Evolutionary conservation across 208 protist species (phyloP).

Genomic region (Leishmania guyanensis): DNA sequence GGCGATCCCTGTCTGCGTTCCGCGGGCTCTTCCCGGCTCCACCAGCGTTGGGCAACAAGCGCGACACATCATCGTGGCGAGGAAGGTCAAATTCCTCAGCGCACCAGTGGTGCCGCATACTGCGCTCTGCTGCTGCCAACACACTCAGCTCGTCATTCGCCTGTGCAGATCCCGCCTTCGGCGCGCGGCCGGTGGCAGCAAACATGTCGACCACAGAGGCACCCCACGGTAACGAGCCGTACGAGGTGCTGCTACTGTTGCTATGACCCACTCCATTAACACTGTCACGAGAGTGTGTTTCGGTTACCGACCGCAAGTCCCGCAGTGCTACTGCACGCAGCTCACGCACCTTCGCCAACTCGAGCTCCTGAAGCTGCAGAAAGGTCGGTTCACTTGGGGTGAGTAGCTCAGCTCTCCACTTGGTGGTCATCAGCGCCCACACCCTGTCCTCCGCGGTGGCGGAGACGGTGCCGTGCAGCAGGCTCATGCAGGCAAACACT

Average conservation of each 20-base stretch:
- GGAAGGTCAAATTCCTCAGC: constrained; percentile 14
- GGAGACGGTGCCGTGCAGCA: constrained; percentile 22
- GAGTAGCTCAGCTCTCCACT: constrained; percentile 56
- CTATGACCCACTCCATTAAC: not conserved
- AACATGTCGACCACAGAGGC: constrained; percentile 15
- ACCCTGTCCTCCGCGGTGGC: constrained; percentile 28
- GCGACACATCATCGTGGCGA: constrained; percentile 33
- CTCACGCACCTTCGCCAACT: constrained; percentile 43
- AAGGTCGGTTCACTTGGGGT: constrained; percentile 36
- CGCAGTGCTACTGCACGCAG: constrained; percentile 16
- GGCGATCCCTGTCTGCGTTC: not conserved
- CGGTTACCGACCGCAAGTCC: not conserved
- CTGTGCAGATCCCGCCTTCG: not conserved
- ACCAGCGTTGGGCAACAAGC: not conserved
- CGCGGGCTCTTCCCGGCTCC: not conserved
- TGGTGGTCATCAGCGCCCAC: constrained; percentile 46
- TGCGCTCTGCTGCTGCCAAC: constrained; percentile 19
- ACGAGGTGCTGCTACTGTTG: not conserved
- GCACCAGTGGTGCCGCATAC: constrained; percentile 22
- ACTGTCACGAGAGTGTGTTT: not conserved
- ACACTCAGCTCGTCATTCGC: constrained; percentile 6
- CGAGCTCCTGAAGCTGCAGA: constrained; percentile 30
- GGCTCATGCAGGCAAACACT: constrained; percentile 41
- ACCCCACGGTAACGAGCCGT: not conserved
- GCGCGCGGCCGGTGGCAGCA: not conserved